A percentile compares a stretch with the other conserved stretches of the same genome.
phyloP scores from a whole-genome alignment of 495 filamentous ascomycete species.

The Hypoxylon intermedium region DNA sequence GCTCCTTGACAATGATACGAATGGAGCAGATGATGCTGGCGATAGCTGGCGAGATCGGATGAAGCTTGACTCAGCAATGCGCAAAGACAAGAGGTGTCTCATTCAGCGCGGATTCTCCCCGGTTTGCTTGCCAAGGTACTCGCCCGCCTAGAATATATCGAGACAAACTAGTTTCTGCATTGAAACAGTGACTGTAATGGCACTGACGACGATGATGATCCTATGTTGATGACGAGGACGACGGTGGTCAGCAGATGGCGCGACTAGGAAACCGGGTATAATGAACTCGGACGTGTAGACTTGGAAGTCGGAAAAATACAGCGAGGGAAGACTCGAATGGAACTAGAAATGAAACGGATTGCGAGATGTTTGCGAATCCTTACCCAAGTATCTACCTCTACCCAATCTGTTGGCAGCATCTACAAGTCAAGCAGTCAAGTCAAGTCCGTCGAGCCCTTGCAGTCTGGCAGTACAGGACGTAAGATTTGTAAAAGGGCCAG shows the following conservation, averaged over 20 bases:
- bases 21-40: slow-evolving; percentile 1
- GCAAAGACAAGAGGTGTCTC: slow-evolving; percentile 32
- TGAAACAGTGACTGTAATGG: neutral
- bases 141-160: slow-evolving; percentile 18
- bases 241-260: slow-evolving; percentile 1
- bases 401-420: too few relatives aligned
- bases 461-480: neutral
- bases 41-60: slow-evolving; percentile 6
- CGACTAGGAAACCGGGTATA: neutral
- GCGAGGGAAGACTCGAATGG: too few relatives aligned
- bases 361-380: too few relatives aligned
- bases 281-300: neutral
- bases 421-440: too few relatives aligned
- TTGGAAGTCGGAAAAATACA: neutral
- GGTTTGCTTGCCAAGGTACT: neutral
- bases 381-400: too few relatives aligned
- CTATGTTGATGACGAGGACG: slow-evolving; percentile 3
- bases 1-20: slow-evolving; percentile 5
- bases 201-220: neutral
- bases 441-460: neutral
- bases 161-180: neutral
- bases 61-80: slow-evolving; percentile 33
- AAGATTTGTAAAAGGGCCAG: neutral
- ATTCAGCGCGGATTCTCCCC: slow-evolving; percentile 23
- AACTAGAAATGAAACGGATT: too few relatives aligned